Conservation (phyloP, 805 yeast species). For the Isabelozyma gotoi region DNA sequence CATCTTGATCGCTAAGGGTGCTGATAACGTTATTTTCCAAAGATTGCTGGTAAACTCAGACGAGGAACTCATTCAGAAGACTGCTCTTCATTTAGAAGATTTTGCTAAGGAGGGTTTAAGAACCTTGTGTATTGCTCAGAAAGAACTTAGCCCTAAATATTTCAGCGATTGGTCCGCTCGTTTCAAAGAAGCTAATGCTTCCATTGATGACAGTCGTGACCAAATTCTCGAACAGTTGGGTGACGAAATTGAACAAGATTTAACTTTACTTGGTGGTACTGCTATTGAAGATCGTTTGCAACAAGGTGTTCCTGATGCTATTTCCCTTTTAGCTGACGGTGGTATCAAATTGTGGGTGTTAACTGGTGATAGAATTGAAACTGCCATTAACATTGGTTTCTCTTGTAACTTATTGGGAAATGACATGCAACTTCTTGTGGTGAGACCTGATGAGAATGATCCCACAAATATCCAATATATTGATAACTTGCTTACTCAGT, state of each 20-base stretch:
- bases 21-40: slow-evolving; percentile 66
- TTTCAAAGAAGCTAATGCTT: slow-evolving; percentile 57
- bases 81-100: slow-evolving; percentile 64
- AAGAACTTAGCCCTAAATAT: slow-evolving; percentile 42
- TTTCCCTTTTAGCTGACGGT: slow-evolving; percentile 62
- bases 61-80: slow-evolving; percentile 48
- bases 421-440: slow-evolving; percentile 66
- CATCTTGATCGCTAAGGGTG: slow-evolving; percentile 65
- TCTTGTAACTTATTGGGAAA: slow-evolving; percentile 69
- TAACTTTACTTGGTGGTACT: slow-evolving; percentile 69
- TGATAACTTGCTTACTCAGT: slow-evolving; percentile 43
- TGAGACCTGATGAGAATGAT: slow-evolving; percentile 59
- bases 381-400: slow-evolving; percentile 82
- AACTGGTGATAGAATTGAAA: slow-evolving; percentile 81
- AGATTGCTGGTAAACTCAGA: slow-evolving; percentile 39
- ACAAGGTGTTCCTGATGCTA: slow-evolving; percentile 75
- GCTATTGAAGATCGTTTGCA: slow-evolving; percentile 81
- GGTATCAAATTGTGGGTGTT: slow-evolving; percentile 83
- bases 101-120: slow-evolving; percentile 78
- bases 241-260: slow-evolving; percentile 57
- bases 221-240: slow-evolving; percentile 51
- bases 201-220: slow-evolving; percentile 58
- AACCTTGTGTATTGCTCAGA: slow-evolving; percentile 69
- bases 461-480: slow-evolving; percentile 38
- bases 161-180: slow-evolving; percentile 56